A percentile compares a stretch with the other conserved stretches of the same genome.
Evolutionary conservation across 495 filamentous ascomycete species (phyloP).

Genomic region (Aspergillus funiculosus): DNA sequence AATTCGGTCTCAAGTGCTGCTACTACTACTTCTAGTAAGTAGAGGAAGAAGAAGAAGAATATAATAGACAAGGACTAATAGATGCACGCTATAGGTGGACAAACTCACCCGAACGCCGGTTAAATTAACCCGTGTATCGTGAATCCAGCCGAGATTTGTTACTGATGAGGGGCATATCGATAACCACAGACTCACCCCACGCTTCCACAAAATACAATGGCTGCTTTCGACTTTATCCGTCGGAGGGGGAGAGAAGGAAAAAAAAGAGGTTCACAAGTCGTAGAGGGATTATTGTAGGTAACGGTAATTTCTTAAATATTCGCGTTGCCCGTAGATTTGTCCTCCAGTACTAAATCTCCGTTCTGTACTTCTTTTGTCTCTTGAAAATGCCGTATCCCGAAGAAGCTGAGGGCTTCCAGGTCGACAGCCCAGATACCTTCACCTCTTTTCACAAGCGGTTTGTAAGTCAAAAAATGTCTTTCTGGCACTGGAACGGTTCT

Average conservation of each 20-base stretch:
- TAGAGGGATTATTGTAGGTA: too few species aligned
- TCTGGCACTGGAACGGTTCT: not conserved
- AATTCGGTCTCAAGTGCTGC: too few species aligned
- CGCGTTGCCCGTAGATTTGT: slow-evolving; percentile 1
- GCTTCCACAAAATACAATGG: not conserved
- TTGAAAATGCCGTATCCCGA: slow-evolving; percentile 72
- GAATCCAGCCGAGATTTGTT: not conserved
- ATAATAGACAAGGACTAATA: too few species aligned
- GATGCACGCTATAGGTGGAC: slow-evolving; percentile 13
- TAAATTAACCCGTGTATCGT: slow-evolving; percentile 6
- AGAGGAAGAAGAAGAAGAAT: too few species aligned
- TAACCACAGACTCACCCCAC: slow-evolving; percentile 1
- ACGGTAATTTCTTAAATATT: slow-evolving; percentile 4
- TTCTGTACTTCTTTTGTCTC: not conserved
- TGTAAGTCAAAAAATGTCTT: slow-evolving; percentile 33
- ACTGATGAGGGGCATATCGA: slow-evolving; percentile 7
- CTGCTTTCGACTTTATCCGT: not conserved
- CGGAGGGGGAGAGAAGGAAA: too few species aligned
- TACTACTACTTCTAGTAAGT: too few species aligned
- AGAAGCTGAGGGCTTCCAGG: slow-evolving; percentile 68
- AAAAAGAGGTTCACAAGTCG: too few species aligned
- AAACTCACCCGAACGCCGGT: slow-evolving; percentile 2
- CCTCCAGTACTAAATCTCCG: too few species aligned
- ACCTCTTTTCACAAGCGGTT: slow-evolving; percentile 59
- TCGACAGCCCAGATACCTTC: slow-evolving; percentile 55